Base-by-base conservation (phyloP, 129 eudicot genomes). In the Flaveria robusta region DNA sequence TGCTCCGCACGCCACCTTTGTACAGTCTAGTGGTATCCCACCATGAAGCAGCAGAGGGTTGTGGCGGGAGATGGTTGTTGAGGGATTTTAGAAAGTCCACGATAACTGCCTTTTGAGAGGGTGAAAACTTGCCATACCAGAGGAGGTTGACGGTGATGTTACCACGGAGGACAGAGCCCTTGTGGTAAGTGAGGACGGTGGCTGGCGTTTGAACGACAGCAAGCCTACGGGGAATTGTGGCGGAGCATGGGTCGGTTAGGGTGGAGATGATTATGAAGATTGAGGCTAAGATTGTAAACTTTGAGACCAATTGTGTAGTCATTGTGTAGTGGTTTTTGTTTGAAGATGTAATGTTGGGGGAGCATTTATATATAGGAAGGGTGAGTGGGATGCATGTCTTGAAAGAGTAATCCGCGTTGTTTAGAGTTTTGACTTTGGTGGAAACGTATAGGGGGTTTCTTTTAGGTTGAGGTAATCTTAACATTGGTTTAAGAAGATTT, bases 61-160 rank as follows among this genome's bases (percentile, higher is more conserved):
- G 55, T 8, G 77, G 55, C 8, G 70, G 37, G 26, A 18, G 54
- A 59, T 54, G 71, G 66, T 78, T 75, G 82, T 58, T 81, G 20
- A 92, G 83, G 8, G 96, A 92, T 1, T 76, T 85, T 54, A 92
- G 34, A 46, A 87, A 92, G 63, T 92, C 97, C 5, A 72, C 42
- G 52, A 92, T 84, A 1, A 70, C n/a, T 2, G 87, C 41, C 34
- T 89, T 88, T 45, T 92, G 96, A 39, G 63, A 15, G 0, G 86
- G 84, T 2, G 84, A 65, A 78, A 92, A 92, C 14, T 81, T 78
- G 16, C 97, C 97, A 62, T 92, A 92, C 97, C 97, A 92, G 13
- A 89, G 62, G 74, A 92, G 90, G 72, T 89, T 89, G 24, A 89
- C 72, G 50, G 91, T 81, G 51, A 89, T 68, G 84, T 88, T 82